phyloP scores from a whole-genome alignment of 139 green algal species.

The Ulvella scutata region DNA sequence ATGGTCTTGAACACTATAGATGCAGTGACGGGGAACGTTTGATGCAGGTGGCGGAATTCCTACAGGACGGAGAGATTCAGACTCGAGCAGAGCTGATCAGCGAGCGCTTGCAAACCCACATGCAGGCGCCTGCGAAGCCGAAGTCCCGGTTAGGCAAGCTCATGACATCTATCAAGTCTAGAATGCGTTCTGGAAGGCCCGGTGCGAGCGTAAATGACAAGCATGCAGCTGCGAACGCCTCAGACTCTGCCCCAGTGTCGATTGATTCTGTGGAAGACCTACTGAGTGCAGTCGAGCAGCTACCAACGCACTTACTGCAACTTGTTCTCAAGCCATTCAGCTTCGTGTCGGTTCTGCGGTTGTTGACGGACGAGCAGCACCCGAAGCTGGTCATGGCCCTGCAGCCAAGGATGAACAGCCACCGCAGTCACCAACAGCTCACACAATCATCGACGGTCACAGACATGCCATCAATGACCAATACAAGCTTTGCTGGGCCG shows the following conservation, averaged over 20 bases:
- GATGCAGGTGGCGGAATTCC: no score
- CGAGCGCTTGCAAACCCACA: background rate
- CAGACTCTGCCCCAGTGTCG: background rate
- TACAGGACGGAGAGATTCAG: background rate
- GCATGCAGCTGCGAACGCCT: background rate
- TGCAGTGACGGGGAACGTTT: no score
- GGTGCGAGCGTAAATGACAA: background rate
- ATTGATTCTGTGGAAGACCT: background rate
- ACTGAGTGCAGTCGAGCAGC: background rate
- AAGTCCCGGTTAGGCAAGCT: background rate
- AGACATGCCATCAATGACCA: no score
- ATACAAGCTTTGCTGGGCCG: no score
- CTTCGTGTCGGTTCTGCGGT: background rate
- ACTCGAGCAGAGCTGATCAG: background rate
- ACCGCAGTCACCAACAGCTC: no score
- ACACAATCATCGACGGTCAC: no score
- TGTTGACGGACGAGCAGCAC: background rate
- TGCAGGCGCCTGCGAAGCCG: background rate
- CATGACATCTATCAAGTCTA: background rate
- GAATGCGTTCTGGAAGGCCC: no score
- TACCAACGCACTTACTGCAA: background rate
- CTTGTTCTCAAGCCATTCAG: background rate
- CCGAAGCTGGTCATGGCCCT: conserved; percentile 1
- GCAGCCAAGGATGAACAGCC: no score
- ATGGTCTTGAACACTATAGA: no score